Evolutionary conservation across 2,329 filamentous ascomycete genomes (phyloP).

Genomic region (Akanthomyces dipterigenus): DNA sequence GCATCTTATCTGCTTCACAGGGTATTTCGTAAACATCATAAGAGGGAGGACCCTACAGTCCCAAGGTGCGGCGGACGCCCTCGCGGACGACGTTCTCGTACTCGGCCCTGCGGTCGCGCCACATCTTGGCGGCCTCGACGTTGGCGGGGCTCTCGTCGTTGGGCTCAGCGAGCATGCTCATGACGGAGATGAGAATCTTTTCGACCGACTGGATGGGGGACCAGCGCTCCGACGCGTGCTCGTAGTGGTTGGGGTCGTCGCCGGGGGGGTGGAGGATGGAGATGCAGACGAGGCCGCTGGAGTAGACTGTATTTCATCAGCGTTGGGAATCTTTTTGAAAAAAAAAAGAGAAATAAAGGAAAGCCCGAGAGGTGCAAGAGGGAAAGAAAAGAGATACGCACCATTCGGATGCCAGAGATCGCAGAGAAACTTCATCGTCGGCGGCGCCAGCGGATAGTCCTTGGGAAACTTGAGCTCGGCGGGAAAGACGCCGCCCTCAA

Average conservation of each 20-base stretch:
- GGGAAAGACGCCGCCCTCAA: slow-evolving; percentile 91
- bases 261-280: slow-evolving; percentile 96
- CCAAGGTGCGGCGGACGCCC: slow-evolving; percentile 72
- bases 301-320: slow-evolving; percentile 62
- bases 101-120: slow-evolving; percentile 74
- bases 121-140: slow-evolving; percentile 93
- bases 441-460: slow-evolving; percentile 94
- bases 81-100: slow-evolving; percentile 84
- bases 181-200: slow-evolving; percentile 93
- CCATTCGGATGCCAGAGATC: slow-evolving; percentile 97
- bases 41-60: slow-evolving; percentile 45
- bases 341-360: no score
- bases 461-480: slow-evolving; percentile 91
- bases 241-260: slow-evolving; percentile 97
- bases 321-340: no score
- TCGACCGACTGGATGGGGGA: slow-evolving; percentile 95
- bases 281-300: slow-evolving; percentile 89
- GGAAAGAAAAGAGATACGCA: slow-evolving; percentile 29
- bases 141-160: slow-evolving; percentile 97
- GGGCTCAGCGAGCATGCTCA: slow-evolving; percentile 96
- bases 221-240: slow-evolving; percentile 92
- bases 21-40: not conserved
- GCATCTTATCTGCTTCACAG: not conserved
- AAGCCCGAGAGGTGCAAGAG: no score
- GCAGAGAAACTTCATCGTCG: slow-evolving; percentile 90